phyloP scores from a whole-genome alignment of 495 filamentous ascomycete genomes.

The Bathelium albidoporum region DNA sequence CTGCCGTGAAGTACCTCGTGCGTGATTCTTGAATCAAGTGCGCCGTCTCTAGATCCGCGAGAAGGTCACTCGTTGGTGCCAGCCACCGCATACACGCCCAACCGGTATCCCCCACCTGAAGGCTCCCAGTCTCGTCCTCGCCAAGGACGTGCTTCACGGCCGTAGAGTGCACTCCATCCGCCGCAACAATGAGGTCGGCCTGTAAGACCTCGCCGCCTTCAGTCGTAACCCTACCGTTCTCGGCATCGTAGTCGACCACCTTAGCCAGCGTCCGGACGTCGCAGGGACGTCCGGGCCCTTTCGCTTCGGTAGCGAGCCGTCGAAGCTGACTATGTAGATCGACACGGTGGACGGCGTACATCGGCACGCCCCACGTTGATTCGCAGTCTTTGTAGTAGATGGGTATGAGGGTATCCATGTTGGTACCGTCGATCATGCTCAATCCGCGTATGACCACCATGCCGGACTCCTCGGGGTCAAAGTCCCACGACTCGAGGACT shows the following conservation, averaged over 20 bases:
- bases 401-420: not conserved
- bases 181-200: not conserved
- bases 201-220: not conserved
- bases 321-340: not conserved
- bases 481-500: not conserved
- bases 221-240: not conserved
- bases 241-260: not conserved
- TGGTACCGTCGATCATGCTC: not conserved
- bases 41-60: not conserved
- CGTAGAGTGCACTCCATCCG: not conserved
- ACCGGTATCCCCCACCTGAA: not conserved
- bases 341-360: not conserved
- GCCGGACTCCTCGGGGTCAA: not conserved
- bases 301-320: not conserved
- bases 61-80: not conserved
- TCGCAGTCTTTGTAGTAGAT: not conserved
- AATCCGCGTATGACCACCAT: not conserved
- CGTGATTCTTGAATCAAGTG: not conserved
- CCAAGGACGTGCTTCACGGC: not conserved
- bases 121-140: not conserved
- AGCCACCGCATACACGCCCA: not conserved
- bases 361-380: not conserved
- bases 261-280: not conserved
- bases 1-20: not conserved
- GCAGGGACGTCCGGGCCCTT: not conserved